phyloP scores from a whole-genome alignment of 352 stramenopile genomes.

The Phytophthora meadii region DNA sequence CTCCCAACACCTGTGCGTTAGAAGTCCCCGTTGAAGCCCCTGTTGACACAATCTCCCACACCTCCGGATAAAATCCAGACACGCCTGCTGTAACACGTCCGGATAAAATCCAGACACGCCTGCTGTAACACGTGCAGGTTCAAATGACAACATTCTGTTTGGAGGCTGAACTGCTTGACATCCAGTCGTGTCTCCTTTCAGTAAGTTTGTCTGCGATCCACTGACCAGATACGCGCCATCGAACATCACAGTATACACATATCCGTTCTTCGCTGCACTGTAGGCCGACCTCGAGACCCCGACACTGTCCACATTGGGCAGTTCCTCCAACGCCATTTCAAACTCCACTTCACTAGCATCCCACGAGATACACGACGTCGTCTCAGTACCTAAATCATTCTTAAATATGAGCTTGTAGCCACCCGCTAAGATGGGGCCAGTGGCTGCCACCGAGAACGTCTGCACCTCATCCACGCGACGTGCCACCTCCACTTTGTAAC shows the following conservation, averaged over 20 bases:
- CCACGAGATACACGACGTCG: conserved; percentile 72
- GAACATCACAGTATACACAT: conserved; percentile 79
- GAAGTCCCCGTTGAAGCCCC: background rate
- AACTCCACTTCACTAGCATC: conserved; percentile 74
- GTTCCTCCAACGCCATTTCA: conserved; percentile 71
- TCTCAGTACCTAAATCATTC: conserved; percentile 38
- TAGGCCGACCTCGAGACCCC: conserved; percentile 61
- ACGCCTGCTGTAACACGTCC: conserved; percentile 50
- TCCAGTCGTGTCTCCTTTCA: conserved; percentile 46
- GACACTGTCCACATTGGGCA: conserved; percentile 73
- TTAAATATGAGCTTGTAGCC: conserved; percentile 66
- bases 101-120: conserved; percentile 56
- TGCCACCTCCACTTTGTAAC: conserved; percentile 82
- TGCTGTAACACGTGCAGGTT: conserved; percentile 41
- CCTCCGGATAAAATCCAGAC: conserved; percentile 59
- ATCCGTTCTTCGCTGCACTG: conserved; percentile 57
- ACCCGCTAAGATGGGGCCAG: conserved; percentile 56
- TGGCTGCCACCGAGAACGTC: conserved; percentile 67
- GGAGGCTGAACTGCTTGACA: conserved; percentile 49
- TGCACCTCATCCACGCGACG: conserved; percentile 76
- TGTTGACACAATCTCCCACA: conserved; percentile 68
- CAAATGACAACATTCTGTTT: conserved; percentile 64
- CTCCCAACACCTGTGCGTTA: conserved; percentile 46
- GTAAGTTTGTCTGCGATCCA: conserved; percentile 58
- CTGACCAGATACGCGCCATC: conserved; percentile 67